Base-by-base conservation (phyloP, 768 basidiomycete genomes). In the Leccinum uliginosum region DNA sequence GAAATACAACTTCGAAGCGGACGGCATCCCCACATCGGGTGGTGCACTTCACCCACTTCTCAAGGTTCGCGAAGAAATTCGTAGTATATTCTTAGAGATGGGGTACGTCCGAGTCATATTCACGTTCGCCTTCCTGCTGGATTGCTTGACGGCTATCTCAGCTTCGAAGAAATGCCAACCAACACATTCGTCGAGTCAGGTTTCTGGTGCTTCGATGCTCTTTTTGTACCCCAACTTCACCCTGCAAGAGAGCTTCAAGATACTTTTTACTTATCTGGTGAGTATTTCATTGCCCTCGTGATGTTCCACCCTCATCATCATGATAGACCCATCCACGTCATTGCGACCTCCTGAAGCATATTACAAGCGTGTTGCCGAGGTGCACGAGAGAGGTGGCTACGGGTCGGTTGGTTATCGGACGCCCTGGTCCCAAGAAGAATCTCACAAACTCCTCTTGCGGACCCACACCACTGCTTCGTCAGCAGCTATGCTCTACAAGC, bases 101-200 rank as follows among this genome's bases (percentile, higher is more conserved):
- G 97, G 97, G 96, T 98, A 60, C 52, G 83, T n/a, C n/a, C n/a
- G n/a, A n/a, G n/a, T 72, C 6, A 40, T 46, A 9, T 29, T 51
- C 29, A 29, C 6, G 6, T 53, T 27, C 29, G 9, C 23, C 23
- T 32, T 45, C 21, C 24, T 12, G 7, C 17, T 26, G 24, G 27
- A 24, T 32, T 38, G 2, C n/a, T 51, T 60, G 45, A 67, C 32
- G 24, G 51, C 46, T 53, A 27, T 48, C 15, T 15, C 62, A 98
- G 96, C 10, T 99, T 98, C 75, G 87, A 93, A 49, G 97, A 99
- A 74, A 99, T 99, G 97, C 93, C 95, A 14, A 98, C 97, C 9
- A 85, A 86, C 50, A 85, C 87, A 54, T 99, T 93, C 71, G 94
- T 99, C 55, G 97, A 99, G 74, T 96, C 93, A 21, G 91, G 90